Conservation (phyloP, 2,329 filamentous ascomycete species). For the Ilyonectria mors-panacis region DNA sequence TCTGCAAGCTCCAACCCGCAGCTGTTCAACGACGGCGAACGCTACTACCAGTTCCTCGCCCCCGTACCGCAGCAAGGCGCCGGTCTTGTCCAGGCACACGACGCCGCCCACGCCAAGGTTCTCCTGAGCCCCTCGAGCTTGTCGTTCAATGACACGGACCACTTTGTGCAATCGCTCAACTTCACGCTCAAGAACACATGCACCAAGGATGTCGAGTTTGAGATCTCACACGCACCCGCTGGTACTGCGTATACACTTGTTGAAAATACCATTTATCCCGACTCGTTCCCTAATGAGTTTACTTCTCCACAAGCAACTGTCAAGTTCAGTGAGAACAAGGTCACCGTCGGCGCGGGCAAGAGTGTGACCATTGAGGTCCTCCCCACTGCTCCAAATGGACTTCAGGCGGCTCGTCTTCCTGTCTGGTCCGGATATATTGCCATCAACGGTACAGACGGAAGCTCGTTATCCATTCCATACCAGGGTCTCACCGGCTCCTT, state of each 20-base stretch:
- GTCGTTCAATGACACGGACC: conserved; percentile 75
- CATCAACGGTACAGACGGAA: conserved; percentile 58
- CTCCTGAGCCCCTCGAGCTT: conserved; percentile 70
- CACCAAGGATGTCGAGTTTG: conserved; percentile 64
- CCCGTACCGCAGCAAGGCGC: conserved; percentile 74
- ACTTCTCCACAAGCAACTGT: conserved; percentile 59
- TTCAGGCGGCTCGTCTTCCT: conserved; percentile 55
- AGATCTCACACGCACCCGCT: conserved; percentile 65
- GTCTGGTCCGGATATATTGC: conserved; percentile 61
- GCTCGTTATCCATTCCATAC: conserved; percentile 58
- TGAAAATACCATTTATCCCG: conserved; percentile 53
- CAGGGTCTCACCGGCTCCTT: conserved; percentile 57
- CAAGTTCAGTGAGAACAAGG: conserved; percentile 57
- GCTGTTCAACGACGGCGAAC: conserved; percentile 62
- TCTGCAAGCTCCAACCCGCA: conserved; percentile 65
- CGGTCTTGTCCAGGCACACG: conserved; percentile 72
- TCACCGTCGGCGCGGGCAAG: conserved; percentile 61
- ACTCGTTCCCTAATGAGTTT: conserved; percentile 62
- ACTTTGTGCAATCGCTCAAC: conserved; percentile 64
- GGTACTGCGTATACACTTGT: conserved; percentile 67
- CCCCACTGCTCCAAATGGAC: conserved; percentile 57
- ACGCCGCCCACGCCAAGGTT: conserved; percentile 69
- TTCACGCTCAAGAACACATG: conserved; percentile 72
- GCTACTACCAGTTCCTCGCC: conserved; percentile 59
- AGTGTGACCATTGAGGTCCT: conserved; percentile 63